Base-by-base conservation (phyloP, 2,329 filamentous ascomycete genomes). In the Fragosphaeria purpurea region DNA sequence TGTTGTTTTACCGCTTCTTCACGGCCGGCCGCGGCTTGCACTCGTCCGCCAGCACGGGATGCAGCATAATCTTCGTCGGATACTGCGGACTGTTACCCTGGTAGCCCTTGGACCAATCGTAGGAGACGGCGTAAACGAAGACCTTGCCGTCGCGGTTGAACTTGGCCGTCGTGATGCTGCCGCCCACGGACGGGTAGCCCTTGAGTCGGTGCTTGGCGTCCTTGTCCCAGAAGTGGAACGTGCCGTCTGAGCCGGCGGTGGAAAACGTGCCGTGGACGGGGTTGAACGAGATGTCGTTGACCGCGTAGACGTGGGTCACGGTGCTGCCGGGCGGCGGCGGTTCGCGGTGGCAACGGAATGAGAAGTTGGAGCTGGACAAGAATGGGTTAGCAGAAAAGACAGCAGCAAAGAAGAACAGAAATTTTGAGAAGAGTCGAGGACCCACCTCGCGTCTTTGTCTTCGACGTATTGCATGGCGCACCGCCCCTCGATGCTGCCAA, bases 381-480 rank as follows among this genome's bases (percentile, higher is more conserved):
- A 52, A 22, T n/a, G 8, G 32, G 30, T 48, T 34, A 41, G 40
- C 35, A 13, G 33, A 4, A 43, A 40, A 32, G 22, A 37, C 34
- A 34, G 10, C 22, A 13, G n/a, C 38, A 37, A 40, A n/a, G 40
- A 4, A 13, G 30, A 46, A 9, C 35, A 35, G 32, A 49, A 22
- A 3, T 4, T 22, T 22, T 8, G 6, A 31, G 45, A 12, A 47
- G 35, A 48, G 38, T 43, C 13, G 33, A 22, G 33, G 33, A 54
- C 37, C 37, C 72, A 83, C 83, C 70, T 79, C 4, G 85, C 73
- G 65, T 98, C 89, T 69, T 96, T 96, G 42, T 98, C 93, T 62
- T 98, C 91, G 38, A 96, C 88, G 61, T 98, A 97, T 65, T 98
- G 93, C 56, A 98, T 98, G 2, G 93, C 93, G 66, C 93, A 98